These are phyloP conservation scores for Pisolithus microcarpus DNA, from an alignment of 768 basidiomycete species.

Conservation along the genomic window DNA sequence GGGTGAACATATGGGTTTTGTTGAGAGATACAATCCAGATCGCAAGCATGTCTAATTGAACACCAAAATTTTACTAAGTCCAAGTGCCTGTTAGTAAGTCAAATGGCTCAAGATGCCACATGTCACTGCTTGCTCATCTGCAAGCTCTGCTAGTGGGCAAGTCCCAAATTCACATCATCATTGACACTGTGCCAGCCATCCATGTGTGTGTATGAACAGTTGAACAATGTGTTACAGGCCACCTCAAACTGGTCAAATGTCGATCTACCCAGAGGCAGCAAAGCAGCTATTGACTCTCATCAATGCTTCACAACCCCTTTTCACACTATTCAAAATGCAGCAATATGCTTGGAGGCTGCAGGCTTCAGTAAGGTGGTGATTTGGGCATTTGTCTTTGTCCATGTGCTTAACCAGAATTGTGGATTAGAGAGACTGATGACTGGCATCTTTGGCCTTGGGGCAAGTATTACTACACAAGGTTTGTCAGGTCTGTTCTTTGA, in stretches of 20 bases:
- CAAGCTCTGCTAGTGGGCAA: too few relatives aligned
- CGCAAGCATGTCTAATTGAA: too few relatives aligned
- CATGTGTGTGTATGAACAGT: too few relatives aligned
- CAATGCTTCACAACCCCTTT: conserved; percentile 89
- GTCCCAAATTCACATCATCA: too few relatives aligned
- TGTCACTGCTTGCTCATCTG: too few relatives aligned
- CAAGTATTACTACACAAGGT: conserved; percentile 61
- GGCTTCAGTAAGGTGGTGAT: conserved; percentile 62
- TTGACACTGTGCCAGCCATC: too few relatives aligned
- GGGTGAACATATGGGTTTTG: too few relatives aligned
- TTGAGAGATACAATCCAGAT: too few relatives aligned
- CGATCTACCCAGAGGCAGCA: conserved; percentile 65
- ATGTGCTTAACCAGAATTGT: conserved; percentile 2
- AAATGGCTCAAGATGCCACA: too few relatives aligned
- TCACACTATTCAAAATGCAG: conserved; percentile 78
- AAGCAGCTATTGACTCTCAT: conserved; percentile 73
- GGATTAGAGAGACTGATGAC: conserved; percentile 45
- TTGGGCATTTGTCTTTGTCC: background rate
- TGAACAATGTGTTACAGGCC: too few relatives aligned
- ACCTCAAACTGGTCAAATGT: conserved; percentile 36
- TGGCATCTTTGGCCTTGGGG: conserved; percentile 52
- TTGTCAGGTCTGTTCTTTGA: conserved; percentile 5
- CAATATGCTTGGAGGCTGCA: conserved; percentile 56
- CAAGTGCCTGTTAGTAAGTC: too few relatives aligned
- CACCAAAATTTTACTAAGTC: too few relatives aligned